These are phyloP conservation scores for Colletotrichum gloeosporioides DNA, from an alignment of 2,329 filamentous ascomycete species.

Conservation along the genomic window DNA sequence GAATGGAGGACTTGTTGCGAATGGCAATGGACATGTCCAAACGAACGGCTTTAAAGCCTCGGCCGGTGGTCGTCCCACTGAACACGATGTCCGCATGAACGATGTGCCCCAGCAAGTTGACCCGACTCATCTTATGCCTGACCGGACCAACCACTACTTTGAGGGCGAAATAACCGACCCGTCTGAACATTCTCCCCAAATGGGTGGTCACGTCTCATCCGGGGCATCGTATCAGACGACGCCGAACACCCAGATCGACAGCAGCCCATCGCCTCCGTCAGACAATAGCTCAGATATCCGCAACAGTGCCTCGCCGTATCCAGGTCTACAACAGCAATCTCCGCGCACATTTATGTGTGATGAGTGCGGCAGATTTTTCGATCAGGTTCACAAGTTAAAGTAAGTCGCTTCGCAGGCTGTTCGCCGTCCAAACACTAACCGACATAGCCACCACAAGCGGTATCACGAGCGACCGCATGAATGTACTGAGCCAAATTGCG, in stretches of 20 bases:
- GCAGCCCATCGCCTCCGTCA: constrained; percentile 46
- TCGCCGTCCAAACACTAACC: constrained; percentile 26
- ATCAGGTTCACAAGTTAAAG: constrained; percentile 67
- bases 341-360: constrained; percentile 41
- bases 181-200: constrained; percentile 49
- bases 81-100: neutral
- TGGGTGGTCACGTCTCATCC: constrained; percentile 42
- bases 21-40: neutral
- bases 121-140: constrained; percentile 10
- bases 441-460: constrained; percentile 60
- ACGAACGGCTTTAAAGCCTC: neutral
- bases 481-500: constrained; percentile 56
- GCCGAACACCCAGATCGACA: constrained; percentile 49
- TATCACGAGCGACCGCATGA: constrained; percentile 67
- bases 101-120: neutral
- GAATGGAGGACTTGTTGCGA: neutral
- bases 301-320: constrained; percentile 40
- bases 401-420: constrained; percentile 32
- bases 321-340: constrained; percentile 23
- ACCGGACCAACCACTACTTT: constrained; percentile 11
- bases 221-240: constrained; percentile 48
- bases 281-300: constrained; percentile 39
- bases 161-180: constrained; percentile 30
- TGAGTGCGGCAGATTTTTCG: constrained; percentile 52
- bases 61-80: neutral